These are phyloP conservation scores for Echria macrotheca DNA, from an alignment of 495 filamentous ascomycete genomes.

Conservation along the genomic window DNA sequence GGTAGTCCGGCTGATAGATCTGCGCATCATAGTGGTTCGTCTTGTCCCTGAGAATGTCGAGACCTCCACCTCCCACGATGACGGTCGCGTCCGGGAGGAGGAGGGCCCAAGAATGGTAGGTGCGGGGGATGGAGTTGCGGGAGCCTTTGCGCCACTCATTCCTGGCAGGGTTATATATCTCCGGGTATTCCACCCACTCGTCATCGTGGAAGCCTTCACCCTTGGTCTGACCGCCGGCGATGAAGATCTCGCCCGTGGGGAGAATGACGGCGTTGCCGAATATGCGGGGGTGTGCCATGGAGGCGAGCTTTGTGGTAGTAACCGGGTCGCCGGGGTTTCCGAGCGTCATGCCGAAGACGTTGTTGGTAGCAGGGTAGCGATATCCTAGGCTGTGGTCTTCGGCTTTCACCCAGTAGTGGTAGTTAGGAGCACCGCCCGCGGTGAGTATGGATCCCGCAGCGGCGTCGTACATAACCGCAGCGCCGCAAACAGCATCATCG, in stretches of 20 bases:
- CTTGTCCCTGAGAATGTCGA: constrained; percentile 41
- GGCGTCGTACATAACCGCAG: constrained; percentile 44
- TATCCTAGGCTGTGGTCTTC: neutral
- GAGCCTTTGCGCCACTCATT: constrained; percentile 36
- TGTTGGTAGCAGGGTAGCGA: neutral
- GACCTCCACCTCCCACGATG: constrained; percentile 50
- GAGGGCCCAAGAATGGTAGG: constrained; percentile 53
- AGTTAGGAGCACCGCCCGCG: constrained; percentile 43
- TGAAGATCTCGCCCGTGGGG: constrained; percentile 52
- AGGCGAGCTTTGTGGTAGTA: neutral
- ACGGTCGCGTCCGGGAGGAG: constrained; percentile 55
- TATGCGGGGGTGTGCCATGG: neutral
- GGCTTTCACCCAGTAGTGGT: neutral
- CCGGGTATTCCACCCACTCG: constrained; percentile 34
- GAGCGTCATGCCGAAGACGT: constrained; percentile 2
- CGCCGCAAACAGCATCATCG: constrained; percentile 32
- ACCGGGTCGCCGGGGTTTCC: neutral
- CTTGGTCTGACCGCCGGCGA: constrained; percentile 49
- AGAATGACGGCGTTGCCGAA: constrained; percentile 46
- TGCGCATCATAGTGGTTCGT: constrained; percentile 56
- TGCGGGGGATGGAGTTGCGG: constrained; percentile 41
- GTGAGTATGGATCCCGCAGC: constrained; percentile 54
- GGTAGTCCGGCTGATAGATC: constrained; percentile 53
- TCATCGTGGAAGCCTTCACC: constrained; percentile 47
- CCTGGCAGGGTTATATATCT: constrained; percentile 1